Conservation (phyloP, 2,329 filamentous ascomycete species). For the Diaporthe ilicicola region DNA sequence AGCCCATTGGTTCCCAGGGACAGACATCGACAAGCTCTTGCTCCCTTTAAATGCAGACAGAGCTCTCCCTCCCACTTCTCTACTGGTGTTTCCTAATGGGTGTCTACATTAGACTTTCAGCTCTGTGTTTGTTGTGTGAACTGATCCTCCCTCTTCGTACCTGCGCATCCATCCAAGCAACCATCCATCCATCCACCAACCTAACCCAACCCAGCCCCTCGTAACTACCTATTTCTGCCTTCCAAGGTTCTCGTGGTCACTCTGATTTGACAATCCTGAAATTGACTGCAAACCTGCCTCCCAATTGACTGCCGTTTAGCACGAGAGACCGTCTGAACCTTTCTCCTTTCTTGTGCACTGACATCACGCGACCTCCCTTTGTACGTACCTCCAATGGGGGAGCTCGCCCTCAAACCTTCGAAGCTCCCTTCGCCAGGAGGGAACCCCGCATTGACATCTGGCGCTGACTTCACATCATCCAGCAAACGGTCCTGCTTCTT, state of each 20-base stretch:
- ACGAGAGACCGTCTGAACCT: background rate
- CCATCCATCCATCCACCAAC: background rate
- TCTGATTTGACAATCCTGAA: background rate
- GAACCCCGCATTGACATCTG: constrained; percentile 20
- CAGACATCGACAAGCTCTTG: background rate
- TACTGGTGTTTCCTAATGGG: background rate
- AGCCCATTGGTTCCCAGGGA: constrained; percentile 18
- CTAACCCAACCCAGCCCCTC: background rate
- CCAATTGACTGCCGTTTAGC: background rate
- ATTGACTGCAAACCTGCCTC: background rate
- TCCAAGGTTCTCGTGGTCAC: background rate
- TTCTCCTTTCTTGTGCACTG: constrained; percentile 1
- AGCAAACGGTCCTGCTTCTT: constrained; percentile 5
- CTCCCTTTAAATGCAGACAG: constrained; percentile 7
- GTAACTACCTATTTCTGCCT: background rate
- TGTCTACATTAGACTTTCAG: constrained; percentile 5
- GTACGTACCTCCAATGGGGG: background rate
- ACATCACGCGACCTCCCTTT: constrained; percentile 22
- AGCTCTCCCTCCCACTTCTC: background rate
- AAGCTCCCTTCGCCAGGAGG: constrained; percentile 2
- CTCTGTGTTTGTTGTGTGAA: constrained; percentile 6
- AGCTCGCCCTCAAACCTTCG: constrained; percentile 16
- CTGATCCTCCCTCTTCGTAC: background rate
- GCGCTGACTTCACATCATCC: constrained; percentile 13
- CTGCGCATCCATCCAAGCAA: background rate